Evolutionary conservation across 2,329 filamentous ascomycete species (phyloP).

Genomic region (Arthrobotrys iridis): DNA sequence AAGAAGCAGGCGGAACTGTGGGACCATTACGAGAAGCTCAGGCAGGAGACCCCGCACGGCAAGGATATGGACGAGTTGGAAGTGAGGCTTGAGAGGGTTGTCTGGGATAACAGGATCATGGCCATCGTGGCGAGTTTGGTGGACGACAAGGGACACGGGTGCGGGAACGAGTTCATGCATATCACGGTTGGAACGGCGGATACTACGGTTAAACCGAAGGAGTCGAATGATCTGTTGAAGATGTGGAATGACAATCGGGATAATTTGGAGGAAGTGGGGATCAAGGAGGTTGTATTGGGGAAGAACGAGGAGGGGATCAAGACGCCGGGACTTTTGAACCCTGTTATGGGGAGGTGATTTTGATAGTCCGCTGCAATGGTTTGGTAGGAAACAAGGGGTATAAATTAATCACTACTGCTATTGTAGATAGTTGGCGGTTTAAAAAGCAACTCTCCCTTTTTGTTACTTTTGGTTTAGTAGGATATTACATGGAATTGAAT

Average conservation of each 20-base stretch:
- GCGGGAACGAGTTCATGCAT: conserved; percentile 81
- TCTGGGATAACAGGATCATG: conserved; percentile 91
- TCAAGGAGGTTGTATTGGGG: conserved; percentile 38
- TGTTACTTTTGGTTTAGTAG: not conserved
- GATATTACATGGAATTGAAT: conserved; percentile 7
- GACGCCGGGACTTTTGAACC: conserved; percentile 16
- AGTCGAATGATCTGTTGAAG: conserved; percentile 86
- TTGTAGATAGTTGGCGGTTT: conserved; percentile 17
- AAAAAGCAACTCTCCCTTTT: conserved; percentile 14
- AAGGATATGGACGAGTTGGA: conserved; percentile 69
- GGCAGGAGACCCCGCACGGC: conserved; percentile 61
- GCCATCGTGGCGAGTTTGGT: conserved; percentile 75
- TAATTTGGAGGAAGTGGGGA: conserved; percentile 27
- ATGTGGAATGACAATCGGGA: conserved; percentile 67
- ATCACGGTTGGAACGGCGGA: conserved; percentile 87
- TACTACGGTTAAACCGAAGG: conserved; percentile 82
- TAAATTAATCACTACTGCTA: not conserved
- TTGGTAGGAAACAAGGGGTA: too few relatives aligned
- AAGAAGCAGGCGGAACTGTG: conserved; percentile 75
- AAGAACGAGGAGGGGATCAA: conserved; percentile 40
- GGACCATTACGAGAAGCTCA: conserved; percentile 74
- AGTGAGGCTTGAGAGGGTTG: conserved; percentile 73
- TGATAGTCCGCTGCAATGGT: not conserved
- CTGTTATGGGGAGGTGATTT: conserved; percentile 25
- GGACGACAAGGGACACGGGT: conserved; percentile 69